A percentile compares a stretch with the other conserved stretches of the same genome.
These are phyloP conservation scores for Colletotrichum sp. DNA, from an alignment of 2,329 filamentous ascomycete species.

Conservation along the genomic window DNA sequence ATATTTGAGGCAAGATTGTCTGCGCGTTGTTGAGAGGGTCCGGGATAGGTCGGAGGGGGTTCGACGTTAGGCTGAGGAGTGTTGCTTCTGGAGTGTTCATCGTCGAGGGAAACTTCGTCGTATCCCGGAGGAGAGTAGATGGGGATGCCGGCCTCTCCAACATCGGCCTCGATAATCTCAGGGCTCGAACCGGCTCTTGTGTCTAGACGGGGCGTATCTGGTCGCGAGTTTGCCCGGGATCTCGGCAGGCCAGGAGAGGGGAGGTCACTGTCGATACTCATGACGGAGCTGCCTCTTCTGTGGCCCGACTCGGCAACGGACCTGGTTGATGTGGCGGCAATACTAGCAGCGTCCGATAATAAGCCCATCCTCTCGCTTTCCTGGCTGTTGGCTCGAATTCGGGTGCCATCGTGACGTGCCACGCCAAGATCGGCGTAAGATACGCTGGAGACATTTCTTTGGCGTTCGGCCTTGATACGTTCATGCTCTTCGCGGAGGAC, in stretches of 20 bases:
- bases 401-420: conserved; percentile 77
- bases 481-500: conserved; percentile 62
- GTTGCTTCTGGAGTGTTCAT: conserved; percentile 41
- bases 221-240: conserved; percentile 47
- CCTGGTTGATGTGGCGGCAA: conserved; percentile 45
- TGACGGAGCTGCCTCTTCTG: conserved; percentile 55
- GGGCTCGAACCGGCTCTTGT: conserved; percentile 54
- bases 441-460: conserved; percentile 75
- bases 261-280: conserved; percentile 57
- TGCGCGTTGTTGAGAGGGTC: conserved; percentile 32
- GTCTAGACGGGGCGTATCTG: conserved; percentile 44
- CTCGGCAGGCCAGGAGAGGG: conserved; percentile 42
- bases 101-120: conserved; percentile 51
- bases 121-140: conserved; percentile 56
- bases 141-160: conserved; percentile 52
- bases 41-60: conserved; percentile 58
- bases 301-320: conserved; percentile 40
- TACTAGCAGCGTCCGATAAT: conserved; percentile 73
- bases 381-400: conserved; percentile 73
- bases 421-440: conserved; percentile 79
- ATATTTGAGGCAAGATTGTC: conserved; percentile 24
- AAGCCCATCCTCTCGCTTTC: conserved; percentile 77
- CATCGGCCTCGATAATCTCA: conserved; percentile 56
- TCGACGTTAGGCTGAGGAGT: conserved; percentile 44
- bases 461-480: conserved; percentile 62